These are phyloP conservation scores for Talaromyces rugulosus DNA, from an alignment of 2,329 filamentous ascomycete genomes.

Conservation along the genomic window DNA sequence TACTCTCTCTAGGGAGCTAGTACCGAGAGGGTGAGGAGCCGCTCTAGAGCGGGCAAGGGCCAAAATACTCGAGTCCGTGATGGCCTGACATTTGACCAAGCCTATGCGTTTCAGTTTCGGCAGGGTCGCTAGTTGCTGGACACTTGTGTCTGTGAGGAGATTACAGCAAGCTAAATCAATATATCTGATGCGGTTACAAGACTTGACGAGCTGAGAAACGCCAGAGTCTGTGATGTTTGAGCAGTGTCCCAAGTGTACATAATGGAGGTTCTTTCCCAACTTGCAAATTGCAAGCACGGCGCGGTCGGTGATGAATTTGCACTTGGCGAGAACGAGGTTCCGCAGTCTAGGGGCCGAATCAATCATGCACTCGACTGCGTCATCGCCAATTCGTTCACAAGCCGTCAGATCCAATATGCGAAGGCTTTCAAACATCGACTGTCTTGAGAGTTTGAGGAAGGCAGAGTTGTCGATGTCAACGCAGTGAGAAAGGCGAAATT, in stretches of 20 bases:
- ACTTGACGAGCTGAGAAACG: constrained; percentile 75
- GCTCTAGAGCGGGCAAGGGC: constrained; percentile 67
- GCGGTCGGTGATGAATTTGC: constrained; percentile 83
- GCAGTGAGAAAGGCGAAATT: constrained; percentile 83
- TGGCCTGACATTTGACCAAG: constrained; percentile 84
- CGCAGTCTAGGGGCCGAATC: constrained; percentile 79
- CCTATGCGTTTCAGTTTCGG: constrained; percentile 94
- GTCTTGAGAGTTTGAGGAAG: constrained; percentile 71
- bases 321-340: constrained; percentile 92
- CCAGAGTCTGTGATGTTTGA: constrained; percentile 84
- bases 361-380: constrained; percentile 83
- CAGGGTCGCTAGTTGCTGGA: constrained; percentile 75
- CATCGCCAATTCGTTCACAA: constrained; percentile 77
- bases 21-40: constrained; percentile 54
- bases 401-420: constrained; percentile 92
- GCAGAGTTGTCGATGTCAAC: constrained; percentile 80
- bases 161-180: constrained; percentile 96
- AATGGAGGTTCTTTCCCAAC: constrained; percentile 93
- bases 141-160: constrained; percentile 80
- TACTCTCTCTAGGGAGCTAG: constrained; percentile 78
- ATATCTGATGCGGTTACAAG: constrained; percentile 91
- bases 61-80: constrained; percentile 85
- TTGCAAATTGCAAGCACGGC: constrained; percentile 82
- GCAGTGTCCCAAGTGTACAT: constrained; percentile 93
- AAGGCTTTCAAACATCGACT: constrained; percentile 74